phyloP scores from a whole-genome alignment of 495 filamentous ascomycete species.

The Trichoderma parareesei region DNA sequence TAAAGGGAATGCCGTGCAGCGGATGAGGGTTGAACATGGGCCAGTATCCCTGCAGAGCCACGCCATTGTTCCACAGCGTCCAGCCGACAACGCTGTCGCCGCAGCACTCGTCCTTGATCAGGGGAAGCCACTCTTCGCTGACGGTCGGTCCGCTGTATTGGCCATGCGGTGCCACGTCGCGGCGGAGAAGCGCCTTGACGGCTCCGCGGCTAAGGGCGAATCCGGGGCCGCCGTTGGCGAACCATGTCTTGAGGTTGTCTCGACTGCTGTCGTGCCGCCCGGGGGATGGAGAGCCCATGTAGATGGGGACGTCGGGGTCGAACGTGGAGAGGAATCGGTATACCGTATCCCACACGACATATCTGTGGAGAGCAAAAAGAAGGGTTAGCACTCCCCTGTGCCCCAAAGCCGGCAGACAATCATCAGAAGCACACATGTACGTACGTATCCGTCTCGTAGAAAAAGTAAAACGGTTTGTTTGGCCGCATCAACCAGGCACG shows the following conservation, averaged over 20 bases:
- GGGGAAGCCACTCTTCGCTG: conserved; percentile 25
- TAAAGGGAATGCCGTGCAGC: conserved; percentile 31
- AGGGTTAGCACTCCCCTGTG: neutral
- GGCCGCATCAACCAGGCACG: conserved; percentile 42
- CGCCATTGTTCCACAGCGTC: conserved; percentile 33
- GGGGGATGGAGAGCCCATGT: conserved; percentile 47
- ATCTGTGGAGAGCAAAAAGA: conserved; percentile 18
- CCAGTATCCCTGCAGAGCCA: conserved; percentile 39
- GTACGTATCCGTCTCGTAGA: conserved; percentile 63
- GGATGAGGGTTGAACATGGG: conserved; percentile 45
- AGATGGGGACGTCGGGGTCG: conserved; percentile 38
- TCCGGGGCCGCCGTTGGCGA: conserved; percentile 48
- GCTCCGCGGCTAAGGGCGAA: conserved; percentile 45
- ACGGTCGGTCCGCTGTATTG: conserved; percentile 22
- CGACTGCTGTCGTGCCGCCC: conserved; percentile 20
- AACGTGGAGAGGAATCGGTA: conserved; percentile 47
- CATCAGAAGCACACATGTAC: neutral
- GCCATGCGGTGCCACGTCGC: conserved; percentile 21
- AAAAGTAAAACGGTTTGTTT: conserved; percentile 57
- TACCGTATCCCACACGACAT: conserved; percentile 48
- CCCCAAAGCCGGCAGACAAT: neutral
- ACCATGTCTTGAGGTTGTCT: conserved; percentile 21
- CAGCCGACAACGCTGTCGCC: conserved; percentile 47
- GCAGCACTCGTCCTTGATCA: conserved; percentile 37
- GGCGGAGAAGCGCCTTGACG: conserved; percentile 32